These are phyloP conservation scores for Picea abies DNA, from an alignment of 83 land plant genomes.

Conservation along the genomic window DNA sequence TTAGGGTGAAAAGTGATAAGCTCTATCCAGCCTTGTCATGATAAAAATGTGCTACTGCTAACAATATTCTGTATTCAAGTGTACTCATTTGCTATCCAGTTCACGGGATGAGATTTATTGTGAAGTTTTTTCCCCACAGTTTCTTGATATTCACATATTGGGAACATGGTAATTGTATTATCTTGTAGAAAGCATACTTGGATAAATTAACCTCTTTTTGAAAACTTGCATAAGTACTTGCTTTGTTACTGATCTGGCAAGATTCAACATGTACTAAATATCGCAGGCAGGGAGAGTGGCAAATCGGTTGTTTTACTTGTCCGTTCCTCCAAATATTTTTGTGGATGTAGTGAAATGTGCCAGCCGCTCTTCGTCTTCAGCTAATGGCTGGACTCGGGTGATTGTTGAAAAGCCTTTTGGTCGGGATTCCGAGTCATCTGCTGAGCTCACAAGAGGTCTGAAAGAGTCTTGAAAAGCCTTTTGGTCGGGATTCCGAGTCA, in stretches of 20 bases:
- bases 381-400: constrained; percentile 89
- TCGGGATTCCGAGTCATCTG: constrained; percentile 91
- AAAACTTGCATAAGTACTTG: background rate
- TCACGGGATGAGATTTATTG: background rate
- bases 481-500: no score
- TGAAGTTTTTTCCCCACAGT: background rate
- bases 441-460: constrained; percentile 76
- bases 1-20: background rate
- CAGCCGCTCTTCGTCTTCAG: constrained; percentile 71
- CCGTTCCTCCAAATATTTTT: constrained; percentile 89
- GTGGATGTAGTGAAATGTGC: constrained; percentile 90
- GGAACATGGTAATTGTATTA: background rate
- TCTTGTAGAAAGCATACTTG: background rate
- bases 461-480: no score
- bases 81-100: background rate
- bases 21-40: background rate
- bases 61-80: background rate
- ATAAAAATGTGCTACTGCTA: background rate
- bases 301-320: constrained; percentile 90
- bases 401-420: constrained; percentile 99
- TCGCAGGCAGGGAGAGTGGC: constrained; percentile 73
- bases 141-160: background rate
- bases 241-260: background rate
- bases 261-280: background rate
- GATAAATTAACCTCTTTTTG: background rate